These are phyloP conservation scores for Coemansia sp. DNA, from an alignment of 192 early-diverging fungal species.

Conservation along the genomic window DNA sequence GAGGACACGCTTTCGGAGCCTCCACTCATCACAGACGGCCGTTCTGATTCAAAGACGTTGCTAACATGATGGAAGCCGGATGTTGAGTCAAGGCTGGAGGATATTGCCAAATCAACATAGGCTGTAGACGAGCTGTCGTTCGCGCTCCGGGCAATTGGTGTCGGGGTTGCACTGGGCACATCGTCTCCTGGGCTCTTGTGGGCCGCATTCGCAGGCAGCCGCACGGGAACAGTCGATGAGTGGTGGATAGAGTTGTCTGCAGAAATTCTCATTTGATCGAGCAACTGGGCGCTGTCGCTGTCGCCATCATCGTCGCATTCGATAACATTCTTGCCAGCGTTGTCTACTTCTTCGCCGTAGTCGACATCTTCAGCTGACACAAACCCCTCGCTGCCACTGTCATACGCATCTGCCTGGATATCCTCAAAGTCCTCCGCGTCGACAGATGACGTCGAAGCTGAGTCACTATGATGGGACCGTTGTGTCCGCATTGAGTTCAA, in stretches of 20 bases:
- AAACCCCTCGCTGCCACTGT: conserved; percentile 53
- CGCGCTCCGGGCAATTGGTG: neutral
- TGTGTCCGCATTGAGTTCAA: conserved; percentile 32
- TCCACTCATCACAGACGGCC: conserved; percentile 2
- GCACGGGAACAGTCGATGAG: conserved; percentile 9
- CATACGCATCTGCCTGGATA: conserved; percentile 24
- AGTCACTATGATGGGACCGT: neutral
- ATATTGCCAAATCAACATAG: conserved; percentile 42
- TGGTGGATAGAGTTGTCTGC: neutral
- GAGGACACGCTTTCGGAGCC: neutral
- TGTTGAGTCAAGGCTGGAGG: conserved; percentile 47
- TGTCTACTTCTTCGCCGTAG: conserved; percentile 3
- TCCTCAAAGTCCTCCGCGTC: conserved; percentile 41
- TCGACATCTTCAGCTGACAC: conserved; percentile 48
- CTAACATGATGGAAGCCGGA: conserved; percentile 52
- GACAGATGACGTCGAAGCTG: conserved; percentile 4
- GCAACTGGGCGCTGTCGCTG: conserved; percentile 5
- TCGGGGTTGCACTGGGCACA: neutral
- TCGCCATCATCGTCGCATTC: conserved; percentile 1
- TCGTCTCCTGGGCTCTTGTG: neutral
- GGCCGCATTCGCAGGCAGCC: conserved; percentile 42
- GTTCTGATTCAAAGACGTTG: conserved; percentile 36
- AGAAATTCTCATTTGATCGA: conserved; percentile 8
- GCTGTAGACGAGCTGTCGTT: neutral
- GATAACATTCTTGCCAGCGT: neutral